Conservation (phyloP, 2,329 filamentous ascomycete species). For the Aspergillus pseudoterreus region DNA sequence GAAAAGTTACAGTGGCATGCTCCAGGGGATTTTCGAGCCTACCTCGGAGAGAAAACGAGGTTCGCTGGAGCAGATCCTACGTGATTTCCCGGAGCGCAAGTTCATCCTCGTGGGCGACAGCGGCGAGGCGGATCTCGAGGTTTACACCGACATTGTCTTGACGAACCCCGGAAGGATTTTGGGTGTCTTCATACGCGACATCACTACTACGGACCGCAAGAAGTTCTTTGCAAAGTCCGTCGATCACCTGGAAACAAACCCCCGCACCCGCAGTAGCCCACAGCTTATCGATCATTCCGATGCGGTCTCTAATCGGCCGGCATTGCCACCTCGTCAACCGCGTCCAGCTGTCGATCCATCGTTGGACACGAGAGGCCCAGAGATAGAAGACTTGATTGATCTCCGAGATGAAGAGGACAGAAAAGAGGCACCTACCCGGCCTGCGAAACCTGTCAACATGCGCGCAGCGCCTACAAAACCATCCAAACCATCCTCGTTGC, state of each 20-base stretch:
- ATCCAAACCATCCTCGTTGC: constrained; percentile 41
- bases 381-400: constrained; percentile 38
- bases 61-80: constrained; percentile 77
- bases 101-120: constrained; percentile 95
- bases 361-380: constrained; percentile 20
- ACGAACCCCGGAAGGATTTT: constrained; percentile 78
- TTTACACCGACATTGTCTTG: constrained; percentile 89
- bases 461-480: constrained; percentile 40
- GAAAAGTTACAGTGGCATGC: constrained; percentile 94
- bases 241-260: constrained; percentile 28
- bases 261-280: constrained; percentile 23
- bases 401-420: constrained; percentile 31
- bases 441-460: constrained; percentile 15
- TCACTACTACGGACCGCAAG: constrained; percentile 72
- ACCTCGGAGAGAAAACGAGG: constrained; percentile 92
- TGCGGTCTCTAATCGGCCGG: constrained; percentile 29
- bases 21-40: constrained; percentile 96
- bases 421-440: constrained; percentile 7
- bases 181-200: constrained; percentile 90
- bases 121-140: constrained; percentile 92
- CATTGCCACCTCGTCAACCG: constrained; percentile 37
- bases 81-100: constrained; percentile 82
- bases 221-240: constrained; percentile 73
- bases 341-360: constrained; percentile 14
- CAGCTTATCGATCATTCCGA: constrained; percentile 26